A percentile compares a stretch with the other conserved stretches of the same genome.
These are phyloP conservation scores for Rhodomyrtus tomentosa DNA, from an alignment of 345 rosid genomes.

Conservation along the genomic window DNA sequence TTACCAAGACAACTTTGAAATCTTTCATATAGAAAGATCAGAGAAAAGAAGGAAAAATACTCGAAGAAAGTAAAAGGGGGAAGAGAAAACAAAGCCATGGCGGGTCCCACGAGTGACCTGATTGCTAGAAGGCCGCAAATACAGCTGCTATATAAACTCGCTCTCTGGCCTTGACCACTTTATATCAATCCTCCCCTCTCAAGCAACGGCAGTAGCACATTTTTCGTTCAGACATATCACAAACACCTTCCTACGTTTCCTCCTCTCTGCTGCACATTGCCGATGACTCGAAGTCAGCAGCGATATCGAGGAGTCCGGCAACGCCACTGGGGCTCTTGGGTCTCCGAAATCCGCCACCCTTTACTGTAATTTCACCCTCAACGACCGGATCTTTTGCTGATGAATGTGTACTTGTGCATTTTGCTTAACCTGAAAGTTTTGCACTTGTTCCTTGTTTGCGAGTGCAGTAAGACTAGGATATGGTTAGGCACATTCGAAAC, in stretches of 20 bases:
- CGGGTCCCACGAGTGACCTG: conserved; percentile 10
- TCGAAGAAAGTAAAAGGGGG: neutral
- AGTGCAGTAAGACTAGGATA: conserved; percentile 60
- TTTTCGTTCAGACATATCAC: conserved; percentile 13
- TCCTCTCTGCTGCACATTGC: neutral
- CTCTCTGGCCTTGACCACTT: neutral
- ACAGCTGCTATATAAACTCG: conserved; percentile 11
- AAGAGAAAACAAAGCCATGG: neutral
- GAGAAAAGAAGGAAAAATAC: neutral
- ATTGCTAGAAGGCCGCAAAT: conserved; percentile 23
- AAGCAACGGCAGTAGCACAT: neutral
- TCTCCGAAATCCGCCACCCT: conserved; percentile 76
- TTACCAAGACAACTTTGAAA: neutral
- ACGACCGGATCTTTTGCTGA: neutral
- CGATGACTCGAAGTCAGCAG: conserved; percentile 52
- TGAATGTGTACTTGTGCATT: neutral
- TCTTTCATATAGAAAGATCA: neutral
- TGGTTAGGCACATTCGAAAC: conserved; percentile 80
- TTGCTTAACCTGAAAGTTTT: neutral
- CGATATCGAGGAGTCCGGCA: conserved; percentile 71
- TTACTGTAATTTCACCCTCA: conserved; percentile 27
- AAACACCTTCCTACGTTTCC: neutral
- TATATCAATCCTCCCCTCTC: neutral
- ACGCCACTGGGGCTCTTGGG: conserved; percentile 84
- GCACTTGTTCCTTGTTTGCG: neutral